A percentile compares a stretch with the other conserved stretches of the same genome.
Conservation (phyloP, 2,329 filamentous ascomycete genomes). For the Aspergillus candidus region DNA sequence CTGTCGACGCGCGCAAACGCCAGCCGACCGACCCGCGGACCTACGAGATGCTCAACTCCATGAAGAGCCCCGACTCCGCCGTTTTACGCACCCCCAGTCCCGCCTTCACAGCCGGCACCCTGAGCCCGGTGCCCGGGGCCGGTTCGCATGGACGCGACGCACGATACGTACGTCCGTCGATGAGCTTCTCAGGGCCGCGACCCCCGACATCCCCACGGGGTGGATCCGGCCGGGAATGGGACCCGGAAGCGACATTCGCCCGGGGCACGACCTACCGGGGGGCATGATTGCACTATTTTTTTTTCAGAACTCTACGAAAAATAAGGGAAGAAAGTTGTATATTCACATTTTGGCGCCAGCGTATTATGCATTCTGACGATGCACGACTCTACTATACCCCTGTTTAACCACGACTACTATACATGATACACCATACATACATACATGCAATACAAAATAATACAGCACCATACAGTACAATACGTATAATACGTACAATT, state of each 20-base stretch:
- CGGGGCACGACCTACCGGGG: conserved; percentile 5
- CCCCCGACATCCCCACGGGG: conserved; percentile 30
- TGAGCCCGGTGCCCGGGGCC: conserved; percentile 11
- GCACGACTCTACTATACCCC: no score
- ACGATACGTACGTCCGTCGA: conserved; percentile 42
- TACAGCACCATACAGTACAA: no score
- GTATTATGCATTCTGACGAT: no score
- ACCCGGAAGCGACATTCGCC: conserved; percentile 34
- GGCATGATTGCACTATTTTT: conserved; percentile 1
- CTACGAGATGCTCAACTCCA: conserved; percentile 67
- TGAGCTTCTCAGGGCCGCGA: conserved; percentile 46
- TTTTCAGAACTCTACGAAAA: background rate
- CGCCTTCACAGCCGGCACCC: conserved; percentile 9
- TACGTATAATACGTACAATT: no score
- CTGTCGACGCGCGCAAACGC: conserved; percentile 64
- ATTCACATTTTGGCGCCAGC: no score
- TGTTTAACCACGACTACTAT: no score
- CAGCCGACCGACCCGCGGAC: conserved; percentile 59
- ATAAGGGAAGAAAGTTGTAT: background rate
- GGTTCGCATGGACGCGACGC: conserved; percentile 38
- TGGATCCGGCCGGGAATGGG: conserved; percentile 26
- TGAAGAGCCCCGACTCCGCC: conserved; percentile 30
- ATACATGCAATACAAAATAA: no score
- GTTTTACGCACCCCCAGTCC: conserved; percentile 22
- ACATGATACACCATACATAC: no score